These are phyloP conservation scores for Emericellopsis atlantica DNA, from an alignment of 2,329 filamentous ascomycete species.

Conservation along the genomic window DNA sequence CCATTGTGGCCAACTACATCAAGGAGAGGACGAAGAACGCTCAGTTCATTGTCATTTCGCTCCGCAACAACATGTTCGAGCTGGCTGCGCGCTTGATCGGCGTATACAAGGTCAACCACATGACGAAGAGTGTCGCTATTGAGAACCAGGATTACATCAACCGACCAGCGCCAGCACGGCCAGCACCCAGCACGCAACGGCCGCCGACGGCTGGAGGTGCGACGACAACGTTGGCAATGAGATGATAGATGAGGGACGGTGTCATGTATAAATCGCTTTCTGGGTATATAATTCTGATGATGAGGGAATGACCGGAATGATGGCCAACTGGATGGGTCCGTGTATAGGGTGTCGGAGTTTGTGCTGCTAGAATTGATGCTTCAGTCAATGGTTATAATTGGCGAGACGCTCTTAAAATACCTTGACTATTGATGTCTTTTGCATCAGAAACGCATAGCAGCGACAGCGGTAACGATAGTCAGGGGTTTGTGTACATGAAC, in stretches of 20 bases:
- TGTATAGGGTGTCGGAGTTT: too few species aligned
- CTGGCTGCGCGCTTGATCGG: constrained; percentile 88
- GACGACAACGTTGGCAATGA: constrained; percentile 21
- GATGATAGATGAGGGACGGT: constrained; percentile 10
- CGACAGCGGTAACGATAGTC: too few species aligned
- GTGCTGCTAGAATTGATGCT: background rate
- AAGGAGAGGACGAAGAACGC: constrained; percentile 99
- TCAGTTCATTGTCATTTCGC: constrained; percentile 95
- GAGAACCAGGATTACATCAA: constrained; percentile 70
- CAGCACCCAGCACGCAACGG: constrained; percentile 16
- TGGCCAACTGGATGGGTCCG: too few species aligned
- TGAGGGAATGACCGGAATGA: background rate
- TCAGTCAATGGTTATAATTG: too few species aligned
- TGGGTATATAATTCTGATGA: constrained; percentile 3
- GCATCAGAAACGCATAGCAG: too few species aligned
- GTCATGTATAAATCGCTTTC: constrained; percentile 1
- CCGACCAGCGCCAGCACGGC: constrained; percentile 15
- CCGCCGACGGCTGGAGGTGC: constrained; percentile 9
- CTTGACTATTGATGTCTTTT: too few species aligned
- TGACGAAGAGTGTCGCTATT: constrained; percentile 86
- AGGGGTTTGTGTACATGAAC: too few species aligned
- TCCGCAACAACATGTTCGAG: constrained; percentile 99
- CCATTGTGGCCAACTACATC: constrained; percentile 97
- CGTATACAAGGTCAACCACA: constrained; percentile 99
- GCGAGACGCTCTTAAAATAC: too few species aligned